phyloP scores from a whole-genome alignment of 768 basidiomycete species.

The Rhodocollybia butyracea region DNA sequence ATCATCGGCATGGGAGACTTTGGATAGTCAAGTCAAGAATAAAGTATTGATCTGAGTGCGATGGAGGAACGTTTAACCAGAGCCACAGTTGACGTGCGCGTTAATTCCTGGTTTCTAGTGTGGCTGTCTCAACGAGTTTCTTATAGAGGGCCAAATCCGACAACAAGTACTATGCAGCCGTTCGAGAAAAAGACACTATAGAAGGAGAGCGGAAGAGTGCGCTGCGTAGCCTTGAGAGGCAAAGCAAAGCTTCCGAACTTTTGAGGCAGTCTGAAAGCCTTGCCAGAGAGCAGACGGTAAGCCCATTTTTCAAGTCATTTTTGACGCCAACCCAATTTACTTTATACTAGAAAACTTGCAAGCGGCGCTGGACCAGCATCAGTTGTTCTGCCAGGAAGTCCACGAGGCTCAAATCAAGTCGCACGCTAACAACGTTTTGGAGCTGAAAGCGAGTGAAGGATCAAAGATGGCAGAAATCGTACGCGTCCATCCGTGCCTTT shows the following conservation, averaged over 20 bases:
- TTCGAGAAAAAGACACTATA: conserved; percentile 84
- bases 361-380: background rate
- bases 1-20: conserved; percentile 81
- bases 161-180: conserved; percentile 88
- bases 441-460: background rate
- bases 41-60: conserved; percentile 77
- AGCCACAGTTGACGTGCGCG: conserved; percentile 65
- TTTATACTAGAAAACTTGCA: background rate
- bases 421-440: background rate
- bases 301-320: too few relatives aligned
- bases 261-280: conserved; percentile 61
- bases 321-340: too few relatives aligned
- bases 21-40: conserved; percentile 76
- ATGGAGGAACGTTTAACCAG: conserved; percentile 74
- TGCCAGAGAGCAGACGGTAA: too few relatives aligned
- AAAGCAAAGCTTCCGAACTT: conserved; percentile 57
- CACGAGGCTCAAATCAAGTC: conserved; percentile 1
- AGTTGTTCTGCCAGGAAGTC: background rate
- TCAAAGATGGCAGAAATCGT: background rate
- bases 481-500: background rate
- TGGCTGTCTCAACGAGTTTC: background rate
- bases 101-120: background rate
- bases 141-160: conserved; percentile 91
- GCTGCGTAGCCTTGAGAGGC: conserved; percentile 44
- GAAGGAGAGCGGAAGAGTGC: conserved; percentile 73